phyloP scores from a whole-genome alignment of 1,284 basidiomycete genomes.

The Cutaneotrichosporon spelunceum region DNA sequence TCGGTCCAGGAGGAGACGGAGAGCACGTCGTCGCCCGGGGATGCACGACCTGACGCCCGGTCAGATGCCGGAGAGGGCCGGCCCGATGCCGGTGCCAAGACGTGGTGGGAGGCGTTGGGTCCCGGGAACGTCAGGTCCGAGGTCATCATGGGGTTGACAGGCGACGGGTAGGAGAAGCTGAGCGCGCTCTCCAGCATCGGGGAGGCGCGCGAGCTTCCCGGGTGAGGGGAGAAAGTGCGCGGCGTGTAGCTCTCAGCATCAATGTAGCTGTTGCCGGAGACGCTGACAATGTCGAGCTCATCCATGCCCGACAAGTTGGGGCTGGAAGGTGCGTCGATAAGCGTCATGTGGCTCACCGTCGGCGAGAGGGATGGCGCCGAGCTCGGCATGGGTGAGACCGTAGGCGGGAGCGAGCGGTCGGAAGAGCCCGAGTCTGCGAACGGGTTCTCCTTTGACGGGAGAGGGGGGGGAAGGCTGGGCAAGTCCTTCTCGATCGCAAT shows the following conservation, averaged over 20 bases:
- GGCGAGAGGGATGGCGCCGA: neutral
- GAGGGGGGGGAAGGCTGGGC: neutral
- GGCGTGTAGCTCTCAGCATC: slow-evolving; percentile 27
- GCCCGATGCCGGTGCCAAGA: neutral
- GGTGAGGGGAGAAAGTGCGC: slow-evolving; percentile 9
- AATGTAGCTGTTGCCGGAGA: slow-evolving; percentile 17
- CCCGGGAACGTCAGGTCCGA: slow-evolving; percentile 7
- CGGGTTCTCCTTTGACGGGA: neutral
- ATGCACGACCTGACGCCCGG: neutral
- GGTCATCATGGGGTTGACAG: neutral
- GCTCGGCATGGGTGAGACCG: neutral
- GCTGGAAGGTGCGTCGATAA: neutral
- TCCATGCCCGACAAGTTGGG: slow-evolving; percentile 1
- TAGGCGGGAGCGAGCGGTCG: neutral
- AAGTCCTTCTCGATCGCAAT: neutral
- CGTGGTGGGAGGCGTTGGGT: slow-evolving; percentile 7
- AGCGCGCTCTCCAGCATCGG: neutral
- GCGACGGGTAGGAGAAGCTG: neutral
- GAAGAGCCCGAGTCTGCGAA: neutral
- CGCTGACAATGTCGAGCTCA: slow-evolving; percentile 18
- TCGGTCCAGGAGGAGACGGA: slow-evolving; percentile 17
- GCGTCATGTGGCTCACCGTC: neutral
- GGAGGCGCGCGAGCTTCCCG: neutral
- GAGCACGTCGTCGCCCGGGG: neutral
- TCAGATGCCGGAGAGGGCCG: slow-evolving; percentile 1